Percentiles rank a stretch among this genome's conserved stretches.
Evolutionary conservation across 805 yeast species (phyloP).

Genomic region (Yarrowia alimentaria): DNA sequence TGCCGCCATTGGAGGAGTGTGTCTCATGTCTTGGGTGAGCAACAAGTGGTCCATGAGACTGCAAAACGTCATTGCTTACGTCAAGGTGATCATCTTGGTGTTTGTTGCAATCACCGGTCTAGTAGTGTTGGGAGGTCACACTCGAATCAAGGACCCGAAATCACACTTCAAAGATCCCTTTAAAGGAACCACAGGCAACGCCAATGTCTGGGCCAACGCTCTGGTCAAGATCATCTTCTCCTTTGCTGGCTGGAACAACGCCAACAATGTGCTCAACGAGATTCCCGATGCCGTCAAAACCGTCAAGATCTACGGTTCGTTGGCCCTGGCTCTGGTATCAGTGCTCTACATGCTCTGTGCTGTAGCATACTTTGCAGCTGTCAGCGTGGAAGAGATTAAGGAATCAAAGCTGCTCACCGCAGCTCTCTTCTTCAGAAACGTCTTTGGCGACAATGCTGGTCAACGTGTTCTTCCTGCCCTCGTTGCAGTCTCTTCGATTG

Average conservation of each 20-base stretch:
- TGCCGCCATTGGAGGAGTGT: slow-evolving; percentile 47
- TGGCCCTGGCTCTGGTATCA: slow-evolving; percentile 54
- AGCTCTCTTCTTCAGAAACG: slow-evolving; percentile 56
- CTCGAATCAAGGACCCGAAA: slow-evolving; percentile 37
- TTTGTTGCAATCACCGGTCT: slow-evolving; percentile 52
- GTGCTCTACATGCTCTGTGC: slow-evolving; percentile 55
- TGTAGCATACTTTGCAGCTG: slow-evolving; percentile 56
- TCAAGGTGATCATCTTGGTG: slow-evolving; percentile 52
- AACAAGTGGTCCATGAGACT: slow-evolving; percentile 54
- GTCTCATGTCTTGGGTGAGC: slow-evolving; percentile 49
- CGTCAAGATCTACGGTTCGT: slow-evolving; percentile 56
- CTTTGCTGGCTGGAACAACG: slow-evolving; percentile 70
- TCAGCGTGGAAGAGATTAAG: slow-evolving; percentile 43
- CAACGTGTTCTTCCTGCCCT: slow-evolving; percentile 52
- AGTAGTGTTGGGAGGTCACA: slow-evolving; percentile 42
- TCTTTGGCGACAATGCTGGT: slow-evolving; percentile 57
- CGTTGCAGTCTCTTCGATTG: slow-evolving; percentile 61
- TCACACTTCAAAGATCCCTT: slow-evolving; percentile 45
- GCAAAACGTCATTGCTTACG: slow-evolving; percentile 54
- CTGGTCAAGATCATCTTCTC: slow-evolving; percentile 60
- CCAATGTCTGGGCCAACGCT: slow-evolving; percentile 55
- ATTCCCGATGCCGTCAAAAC: slow-evolving; percentile 56
- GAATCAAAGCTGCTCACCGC: slow-evolving; percentile 65
- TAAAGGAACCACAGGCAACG: slow-evolving; percentile 35
- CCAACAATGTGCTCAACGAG: slow-evolving; percentile 60